phyloP scores from a whole-genome alignment of 1,284 basidiomycete species.

The Ceratobasidium sp. region DNA sequence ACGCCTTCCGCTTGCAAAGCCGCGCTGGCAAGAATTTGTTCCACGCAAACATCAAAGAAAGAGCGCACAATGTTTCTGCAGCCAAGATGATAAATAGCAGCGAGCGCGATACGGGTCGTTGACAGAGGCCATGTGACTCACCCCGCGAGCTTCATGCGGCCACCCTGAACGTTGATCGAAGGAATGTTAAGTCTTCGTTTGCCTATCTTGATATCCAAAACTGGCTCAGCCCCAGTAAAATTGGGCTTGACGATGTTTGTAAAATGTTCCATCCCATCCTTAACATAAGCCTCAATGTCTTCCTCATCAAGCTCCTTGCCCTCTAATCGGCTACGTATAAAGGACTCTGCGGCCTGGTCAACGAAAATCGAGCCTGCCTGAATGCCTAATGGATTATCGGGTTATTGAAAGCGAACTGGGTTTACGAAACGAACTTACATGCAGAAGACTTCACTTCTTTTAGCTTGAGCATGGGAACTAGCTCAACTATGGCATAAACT shows the following conservation, averaged over 20 bases:
- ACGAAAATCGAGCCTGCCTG: slow-evolving; percentile 30
- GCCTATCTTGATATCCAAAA: neutral
- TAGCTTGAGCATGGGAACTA: slow-evolving; percentile 11
- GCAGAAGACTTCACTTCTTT: slow-evolving; percentile 29
- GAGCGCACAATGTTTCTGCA: no score
- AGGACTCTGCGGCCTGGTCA: neutral
- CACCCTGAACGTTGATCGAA: neutral
- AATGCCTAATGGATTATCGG: no score
- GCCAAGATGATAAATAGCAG: neutral
- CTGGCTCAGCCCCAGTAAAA: neutral
- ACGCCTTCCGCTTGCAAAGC: neutral
- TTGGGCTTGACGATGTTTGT: neutral
- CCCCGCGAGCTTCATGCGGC: neutral
- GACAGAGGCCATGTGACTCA: neutral
- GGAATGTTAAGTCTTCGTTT: neutral
- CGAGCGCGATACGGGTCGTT: neutral
- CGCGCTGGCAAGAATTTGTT: neutral
- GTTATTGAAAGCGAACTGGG: no score
- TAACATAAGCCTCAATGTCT: neutral
- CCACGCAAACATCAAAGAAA: slow-evolving; percentile 19
- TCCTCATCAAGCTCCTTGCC: neutral
- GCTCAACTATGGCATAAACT: neutral
- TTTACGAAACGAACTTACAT: slow-evolving; percentile 33
- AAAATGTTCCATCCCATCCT: slow-evolving; percentile 6
- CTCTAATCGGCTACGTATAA: neutral